phyloP scores from a whole-genome alignment of 805 yeast species.

The Huiozyma naganishii region DNA sequence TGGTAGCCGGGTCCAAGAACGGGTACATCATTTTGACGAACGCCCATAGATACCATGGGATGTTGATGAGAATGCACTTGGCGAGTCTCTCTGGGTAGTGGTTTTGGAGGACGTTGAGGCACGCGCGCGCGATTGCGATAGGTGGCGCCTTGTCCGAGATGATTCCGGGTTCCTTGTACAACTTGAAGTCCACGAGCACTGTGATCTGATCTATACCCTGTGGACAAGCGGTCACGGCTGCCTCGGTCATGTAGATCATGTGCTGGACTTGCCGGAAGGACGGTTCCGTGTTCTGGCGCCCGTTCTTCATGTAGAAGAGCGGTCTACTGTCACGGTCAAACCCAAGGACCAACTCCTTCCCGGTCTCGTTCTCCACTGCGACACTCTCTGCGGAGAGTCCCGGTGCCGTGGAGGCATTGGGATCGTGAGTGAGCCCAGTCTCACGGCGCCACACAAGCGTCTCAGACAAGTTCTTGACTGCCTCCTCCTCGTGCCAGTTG shows the following conservation, averaged over 20 bases:
- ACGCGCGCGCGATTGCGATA: slow-evolving; percentile 39
- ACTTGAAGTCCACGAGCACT: slow-evolving; percentile 44
- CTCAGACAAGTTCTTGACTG: slow-evolving; percentile 36
- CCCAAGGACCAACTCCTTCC: slow-evolving; percentile 44
- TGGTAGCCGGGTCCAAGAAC: slow-evolving; percentile 47
- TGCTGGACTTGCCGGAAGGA: slow-evolving; percentile 45
- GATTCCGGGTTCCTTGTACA: slow-evolving; percentile 28
- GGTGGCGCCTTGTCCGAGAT: slow-evolving; percentile 38
- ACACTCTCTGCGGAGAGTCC: slow-evolving; percentile 32
- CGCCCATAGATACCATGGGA: slow-evolving; percentile 48
- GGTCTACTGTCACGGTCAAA: slow-evolving; percentile 46
- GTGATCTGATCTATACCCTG: slow-evolving; percentile 49
- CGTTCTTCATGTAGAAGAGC: slow-evolving; percentile 40
- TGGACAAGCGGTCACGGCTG: slow-evolving; percentile 43
- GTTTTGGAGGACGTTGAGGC: slow-evolving; percentile 39
- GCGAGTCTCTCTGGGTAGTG: slow-evolving; percentile 53
- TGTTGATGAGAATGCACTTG: slow-evolving; percentile 41
- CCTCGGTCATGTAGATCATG: slow-evolving; percentile 46
- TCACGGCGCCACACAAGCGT: slow-evolving; percentile 48
- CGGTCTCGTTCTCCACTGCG: slow-evolving; percentile 40
- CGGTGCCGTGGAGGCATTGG: slow-evolving; percentile 19
- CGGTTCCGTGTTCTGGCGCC: slow-evolving; percentile 45
- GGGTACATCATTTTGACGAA: slow-evolving; percentile 48
- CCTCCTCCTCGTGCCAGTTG: slow-evolving; percentile 37
- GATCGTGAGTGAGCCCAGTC: slow-evolving; percentile 35